These are phyloP conservation scores for Arabis hirsuta DNA, from an alignment of 345 rosid species.

Conservation along the genomic window DNA sequence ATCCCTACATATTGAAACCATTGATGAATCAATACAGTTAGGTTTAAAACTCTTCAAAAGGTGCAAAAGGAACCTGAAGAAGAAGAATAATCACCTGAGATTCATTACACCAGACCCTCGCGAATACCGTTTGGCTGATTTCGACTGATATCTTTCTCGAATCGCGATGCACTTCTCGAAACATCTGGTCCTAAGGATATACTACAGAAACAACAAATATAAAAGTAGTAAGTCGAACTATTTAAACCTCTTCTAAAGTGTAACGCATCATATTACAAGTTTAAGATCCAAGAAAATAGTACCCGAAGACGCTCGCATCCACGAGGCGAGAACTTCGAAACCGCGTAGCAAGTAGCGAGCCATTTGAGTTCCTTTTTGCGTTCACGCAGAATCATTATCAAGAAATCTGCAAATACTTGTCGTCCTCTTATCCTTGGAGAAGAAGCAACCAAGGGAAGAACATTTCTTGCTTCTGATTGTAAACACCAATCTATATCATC, in stretches of 20 bases:
- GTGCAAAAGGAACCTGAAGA: background rate
- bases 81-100: constrained; percentile 19
- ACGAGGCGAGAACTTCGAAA: constrained; percentile 64
- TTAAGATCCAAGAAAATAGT: background rate
- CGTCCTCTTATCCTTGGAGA: constrained; percentile 66
- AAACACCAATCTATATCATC: constrained; percentile 44
- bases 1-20: background rate
- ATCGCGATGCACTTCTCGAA: constrained; percentile 52
- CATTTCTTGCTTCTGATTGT: constrained; percentile 46
- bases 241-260: background rate
- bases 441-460: constrained; percentile 41
- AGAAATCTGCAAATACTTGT: constrained; percentile 63
- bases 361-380: constrained; percentile 53
- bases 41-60: background rate
- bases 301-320: constrained; percentile 79
- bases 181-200: constrained; percentile 58
- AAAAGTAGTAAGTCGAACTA: background rate
- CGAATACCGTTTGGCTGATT: constrained; percentile 29
- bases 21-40: constrained; percentile 4
- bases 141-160: constrained; percentile 45
- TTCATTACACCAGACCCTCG: constrained; percentile 48
- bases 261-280: background rate
- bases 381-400: constrained; percentile 52
- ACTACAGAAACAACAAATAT: constrained; percentile 38
- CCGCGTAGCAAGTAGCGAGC: constrained; percentile 47